Base-by-base conservation (phyloP, 192 early-diverging fungal genomes). In the Spizellomyces sp. region DNA sequence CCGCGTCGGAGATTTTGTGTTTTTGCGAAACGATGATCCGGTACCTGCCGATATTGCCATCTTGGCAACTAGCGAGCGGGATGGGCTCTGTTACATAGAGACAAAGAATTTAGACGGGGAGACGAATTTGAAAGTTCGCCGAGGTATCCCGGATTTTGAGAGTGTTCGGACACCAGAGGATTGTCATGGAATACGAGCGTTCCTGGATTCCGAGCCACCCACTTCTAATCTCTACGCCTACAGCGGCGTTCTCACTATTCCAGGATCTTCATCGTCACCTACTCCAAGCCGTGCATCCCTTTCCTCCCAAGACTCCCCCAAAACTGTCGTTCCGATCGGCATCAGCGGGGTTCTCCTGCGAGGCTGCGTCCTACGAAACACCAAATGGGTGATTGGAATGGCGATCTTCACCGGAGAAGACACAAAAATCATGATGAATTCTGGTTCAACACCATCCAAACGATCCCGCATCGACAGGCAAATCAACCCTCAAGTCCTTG, bases 41-140 rank as follows among this genome's bases (percentile, higher is more conserved):
- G 87, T 93, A 15, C 95, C 95, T 0, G 92, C 95, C 0, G 95
- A 96, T 67, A 81, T 93, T 44, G 79, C 95, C 27, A 83, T 96
- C 47, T 71, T 96, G 42, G 84, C 93, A 4, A 91, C 94, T 5
- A 89, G 89, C 6, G 91, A 93, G 50, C 84, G 85, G 5, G 91
- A 94, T 52, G 84, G 84, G 12, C 73, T 87, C 9, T 95, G 93
- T 72, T 96, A 90, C 75, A 86, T 96, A 17, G 96, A 97, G 77
- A 98, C 96, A 6, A 95, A 94, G 74, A 94, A 96, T 76, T 75
- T 98, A 59, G 96, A 98, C 68, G 96, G 96, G 9, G 96, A 98
- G 78, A 98, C 96, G n/a, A 98, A 98, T 72, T 77, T 98, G 6
- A 98, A 98, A 80, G 84, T 93, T 45, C 89, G 92, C 17, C 66